Evolutionary conservation across 192 early-diverging fungal genomes (phyloP).

Genomic region (Powellomyces hirtus): DNA sequence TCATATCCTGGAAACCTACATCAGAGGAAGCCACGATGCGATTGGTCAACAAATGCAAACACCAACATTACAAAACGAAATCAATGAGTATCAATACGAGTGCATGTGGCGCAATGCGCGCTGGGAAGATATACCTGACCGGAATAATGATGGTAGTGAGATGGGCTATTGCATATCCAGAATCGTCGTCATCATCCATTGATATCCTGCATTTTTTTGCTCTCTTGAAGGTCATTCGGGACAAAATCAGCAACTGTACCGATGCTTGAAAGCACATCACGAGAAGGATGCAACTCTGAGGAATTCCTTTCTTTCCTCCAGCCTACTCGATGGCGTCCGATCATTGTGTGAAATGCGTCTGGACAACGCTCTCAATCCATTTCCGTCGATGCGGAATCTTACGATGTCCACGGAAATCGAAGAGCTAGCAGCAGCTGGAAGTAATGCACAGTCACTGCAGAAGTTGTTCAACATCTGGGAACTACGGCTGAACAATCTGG

Average conservation of each 20-base stretch:
- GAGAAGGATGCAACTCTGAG: neutral
- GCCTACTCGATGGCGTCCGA: neutral
- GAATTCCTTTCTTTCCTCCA: constrained; percentile 1
- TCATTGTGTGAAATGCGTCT: neutral
- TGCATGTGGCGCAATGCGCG: constrained; percentile 31
- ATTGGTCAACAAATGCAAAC: neutral
- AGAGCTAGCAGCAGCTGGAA: constrained; percentile 2
- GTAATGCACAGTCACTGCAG: neutral
- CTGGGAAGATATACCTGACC: constrained; percentile 20
- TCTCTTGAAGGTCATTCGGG: neutral
- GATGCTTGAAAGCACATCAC: constrained; percentile 6
- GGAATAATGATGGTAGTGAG: neutral
- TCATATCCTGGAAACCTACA: constrained; percentile 21
- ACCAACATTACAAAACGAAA: neutral
- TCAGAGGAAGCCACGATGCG: neutral
- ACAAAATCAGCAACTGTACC: constrained; percentile 12
- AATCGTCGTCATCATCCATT: neutral
- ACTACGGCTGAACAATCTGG: constrained; percentile 1
- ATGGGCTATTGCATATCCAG: neutral
- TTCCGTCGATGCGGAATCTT: constrained; percentile 3
- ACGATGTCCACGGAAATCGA: constrained; percentile 21
- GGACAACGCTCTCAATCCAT: constrained; percentile 14
- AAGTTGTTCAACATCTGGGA: constrained; percentile 27
- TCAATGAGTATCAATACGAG: constrained; percentile 30
- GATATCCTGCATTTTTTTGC: neutral